Evolutionary conservation across 371 early-diverging fungal genomes (phyloP).

Genomic region (Haplosporangium sp.): DNA sequence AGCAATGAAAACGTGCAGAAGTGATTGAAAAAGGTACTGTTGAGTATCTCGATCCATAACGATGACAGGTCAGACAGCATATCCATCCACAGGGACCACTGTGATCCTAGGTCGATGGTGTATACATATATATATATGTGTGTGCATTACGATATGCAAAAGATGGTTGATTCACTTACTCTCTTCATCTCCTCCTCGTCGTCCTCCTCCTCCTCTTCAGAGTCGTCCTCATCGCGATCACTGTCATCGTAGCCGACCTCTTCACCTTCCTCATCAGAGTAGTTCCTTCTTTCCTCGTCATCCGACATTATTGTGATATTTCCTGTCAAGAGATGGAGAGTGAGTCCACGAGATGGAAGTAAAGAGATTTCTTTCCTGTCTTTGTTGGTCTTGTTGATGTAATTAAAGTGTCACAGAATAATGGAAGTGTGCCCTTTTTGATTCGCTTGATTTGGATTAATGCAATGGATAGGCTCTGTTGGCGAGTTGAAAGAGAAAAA

Average conservation of each 20-base stretch:
- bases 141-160: too few species aligned
- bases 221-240: slow-evolving; percentile 62
- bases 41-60: neutral
- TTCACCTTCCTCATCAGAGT: slow-evolving; percentile 67
- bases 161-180: slow-evolving; percentile 1
- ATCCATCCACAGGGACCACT: neutral
- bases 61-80: neutral
- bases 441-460: too few species aligned
- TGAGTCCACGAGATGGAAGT: neutral
- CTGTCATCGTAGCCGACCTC: slow-evolving; percentile 58
- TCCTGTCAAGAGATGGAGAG: neutral
- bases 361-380: neutral
- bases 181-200: slow-evolving; percentile 62
- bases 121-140: too few species aligned
- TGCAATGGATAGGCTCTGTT: too few species aligned
- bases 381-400: neutral
- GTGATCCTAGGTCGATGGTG: neutral
- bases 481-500: too few species aligned
- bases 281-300: slow-evolving; percentile 52
- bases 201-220: slow-evolving; percentile 66
- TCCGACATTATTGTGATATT: slow-evolving; percentile 37
- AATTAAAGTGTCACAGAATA: neutral
- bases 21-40: neutral
- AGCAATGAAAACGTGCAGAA: neutral
- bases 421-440: too few species aligned